Evolutionary conservation across 2,329 filamentous ascomycete genomes (phyloP), one percentile per base, ranked within the genome.

Genomic region (Nothophoma quercina): DNA sequence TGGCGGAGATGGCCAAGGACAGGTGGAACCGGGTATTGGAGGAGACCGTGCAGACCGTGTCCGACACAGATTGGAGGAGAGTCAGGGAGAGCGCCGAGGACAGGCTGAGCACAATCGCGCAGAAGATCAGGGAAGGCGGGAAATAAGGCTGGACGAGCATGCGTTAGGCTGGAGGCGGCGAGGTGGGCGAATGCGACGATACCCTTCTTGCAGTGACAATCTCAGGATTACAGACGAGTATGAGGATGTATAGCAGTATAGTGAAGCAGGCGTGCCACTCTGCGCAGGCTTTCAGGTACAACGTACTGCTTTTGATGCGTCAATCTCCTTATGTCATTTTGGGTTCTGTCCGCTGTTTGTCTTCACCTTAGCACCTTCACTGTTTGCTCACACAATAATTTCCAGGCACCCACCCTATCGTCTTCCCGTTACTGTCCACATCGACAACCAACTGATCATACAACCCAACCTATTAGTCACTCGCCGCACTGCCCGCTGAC

Each of bases 21-120:
- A 62, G 73, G 54, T 82, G 79, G 79, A 82, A 82, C 56, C 62
- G 74, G 21, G 75, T 78, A 51, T 58, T 82, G 5, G 78, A 79
- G 66, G 68, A 67, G 15, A 68, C 74, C 22, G 74, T 81, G 45
- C 64, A 70, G 65, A 75, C 67, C 48, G 58, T 78, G 19, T 75
- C 80, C 63, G 68, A 69, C n/a, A 74, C 72, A 15, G 77, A 81
- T 51, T 82, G 79, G 79, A 68, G 70, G 43, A 71, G 63, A 30
- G 69, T 74, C 42, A 65, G 77, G 39, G 72, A 77, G 58, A 64
- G 67, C 6, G 64, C 73, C 10, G 79, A 80, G 58, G 77, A 78
- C 51, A 69, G 69, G 39, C 69, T 75, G 5, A 69, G 68, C 23
- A 54, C 54, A 9, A 39, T 77, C 29, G 65, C 75, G 48, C 60